These are phyloP conservation scores for Hyphopichia buzzinii DNA, from an alignment of 1,139 yeast genomes.

Conservation along the genomic window DNA sequence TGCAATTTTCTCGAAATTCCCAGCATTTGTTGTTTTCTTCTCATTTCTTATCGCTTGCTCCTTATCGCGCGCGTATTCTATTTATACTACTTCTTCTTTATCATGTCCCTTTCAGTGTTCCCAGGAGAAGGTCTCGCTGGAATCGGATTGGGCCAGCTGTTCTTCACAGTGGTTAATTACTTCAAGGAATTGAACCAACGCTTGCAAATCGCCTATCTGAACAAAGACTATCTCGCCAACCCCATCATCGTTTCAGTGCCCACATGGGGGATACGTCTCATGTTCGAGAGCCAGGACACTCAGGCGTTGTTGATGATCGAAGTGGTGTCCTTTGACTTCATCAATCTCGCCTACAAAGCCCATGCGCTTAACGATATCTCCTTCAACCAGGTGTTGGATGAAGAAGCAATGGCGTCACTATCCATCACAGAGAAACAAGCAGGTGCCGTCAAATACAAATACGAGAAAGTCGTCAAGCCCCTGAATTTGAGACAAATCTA, in stretches of 20 bases:
- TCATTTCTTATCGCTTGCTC: too few species aligned
- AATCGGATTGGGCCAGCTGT: slow-evolving; percentile 24
- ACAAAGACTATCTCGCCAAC: slow-evolving; percentile 21
- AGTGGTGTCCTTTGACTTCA: slow-evolving; percentile 26
- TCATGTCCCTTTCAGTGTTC: neutral
- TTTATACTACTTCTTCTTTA: too few species aligned
- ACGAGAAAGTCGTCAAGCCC: slow-evolving; percentile 3
- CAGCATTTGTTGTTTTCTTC: too few species aligned
- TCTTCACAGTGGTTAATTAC: slow-evolving; percentile 25
- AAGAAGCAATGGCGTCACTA: neutral
- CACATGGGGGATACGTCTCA: slow-evolving; percentile 33
- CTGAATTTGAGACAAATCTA: slow-evolving; percentile 45
- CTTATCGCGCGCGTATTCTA: too few species aligned
- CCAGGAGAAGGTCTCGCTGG: slow-evolving; percentile 39
- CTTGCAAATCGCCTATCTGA: slow-evolving; percentile 27
- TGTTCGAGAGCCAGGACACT: slow-evolving; percentile 37
- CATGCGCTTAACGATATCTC: slow-evolving; percentile 26
- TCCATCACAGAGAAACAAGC: slow-evolving; percentile 5
- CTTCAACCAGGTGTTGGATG: slow-evolving; percentile 5
- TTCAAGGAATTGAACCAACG: slow-evolving; percentile 24
- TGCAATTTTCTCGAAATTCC: too few species aligned
- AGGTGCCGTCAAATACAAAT: slow-evolving; percentile 2
- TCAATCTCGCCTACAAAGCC: slow-evolving; percentile 33
- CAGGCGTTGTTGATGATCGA: slow-evolving; percentile 50
- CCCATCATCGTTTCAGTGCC: slow-evolving; percentile 33